Evolutionary conservation across 805 yeast species (phyloP).

Genomic region (Starmerella khaoyaiensis): DNA sequence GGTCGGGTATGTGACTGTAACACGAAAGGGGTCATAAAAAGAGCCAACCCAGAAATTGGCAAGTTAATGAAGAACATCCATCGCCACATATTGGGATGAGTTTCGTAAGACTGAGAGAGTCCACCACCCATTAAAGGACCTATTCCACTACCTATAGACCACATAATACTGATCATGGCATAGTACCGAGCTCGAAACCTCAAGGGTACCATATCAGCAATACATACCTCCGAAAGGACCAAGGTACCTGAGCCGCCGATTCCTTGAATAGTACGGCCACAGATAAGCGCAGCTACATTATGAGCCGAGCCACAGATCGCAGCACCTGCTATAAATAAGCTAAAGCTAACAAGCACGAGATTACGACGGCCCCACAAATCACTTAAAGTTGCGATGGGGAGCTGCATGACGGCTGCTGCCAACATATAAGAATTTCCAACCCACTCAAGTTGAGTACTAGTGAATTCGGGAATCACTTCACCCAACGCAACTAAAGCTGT

Average conservation of each 20-base stretch:
- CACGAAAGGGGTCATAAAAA: conserved; percentile 29
- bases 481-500: conserved; percentile 10
- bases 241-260: conserved; percentile 59
- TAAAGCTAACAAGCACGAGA: conserved; percentile 36
- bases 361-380: conserved; percentile 32
- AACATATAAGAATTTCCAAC: conserved; percentile 22
- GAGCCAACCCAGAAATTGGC: conserved; percentile 48
- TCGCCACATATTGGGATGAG: conserved; percentile 42
- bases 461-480: conserved; percentile 9
- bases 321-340: conserved; percentile 49
- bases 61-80: conserved; percentile 63
- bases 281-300: conserved; percentile 47
- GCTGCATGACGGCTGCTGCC: conserved; percentile 14
- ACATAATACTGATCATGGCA: conserved; percentile 23
- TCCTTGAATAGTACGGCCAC: conserved; percentile 57
- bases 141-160: conserved; percentile 24
- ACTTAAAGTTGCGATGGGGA: conserved; percentile 17
- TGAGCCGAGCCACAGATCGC: conserved; percentile 41
- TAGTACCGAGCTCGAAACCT: conserved; percentile 24
- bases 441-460: conserved; percentile 22
- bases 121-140: conserved; percentile 65
- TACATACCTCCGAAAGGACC: conserved; percentile 41
- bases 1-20: conserved; percentile 27
- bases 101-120: conserved; percentile 29
- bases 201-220: conserved; percentile 42